phyloP scores from a whole-genome alignment of 1,284 basidiomycete genomes.

The Microbotryum silenes-acaulis region DNA sequence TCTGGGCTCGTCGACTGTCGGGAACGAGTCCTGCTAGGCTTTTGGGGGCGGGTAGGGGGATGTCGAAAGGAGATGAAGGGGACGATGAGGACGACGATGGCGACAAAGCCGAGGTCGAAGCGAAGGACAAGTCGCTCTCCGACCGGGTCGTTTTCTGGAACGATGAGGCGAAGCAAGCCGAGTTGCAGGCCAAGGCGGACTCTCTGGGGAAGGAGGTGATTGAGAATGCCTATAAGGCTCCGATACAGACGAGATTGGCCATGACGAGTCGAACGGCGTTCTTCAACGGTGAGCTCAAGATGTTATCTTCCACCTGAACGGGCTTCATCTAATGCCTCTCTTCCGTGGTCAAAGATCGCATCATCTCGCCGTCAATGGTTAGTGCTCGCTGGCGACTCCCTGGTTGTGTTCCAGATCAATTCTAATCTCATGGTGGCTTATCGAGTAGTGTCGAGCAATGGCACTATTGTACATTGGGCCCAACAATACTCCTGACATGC shows the following conservation, averaged over 20 bases:
- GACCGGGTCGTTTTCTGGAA: constrained; percentile 36
- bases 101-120: constrained; percentile 15
- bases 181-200: constrained; percentile 33
- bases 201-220: constrained; percentile 29
- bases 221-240: constrained; percentile 40
- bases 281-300: constrained; percentile 57
- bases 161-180: constrained; percentile 14
- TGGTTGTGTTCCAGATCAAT: neutral
- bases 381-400: constrained; percentile 37
- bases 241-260: constrained; percentile 75
- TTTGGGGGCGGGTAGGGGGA: neutral
- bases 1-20: constrained; percentile 31
- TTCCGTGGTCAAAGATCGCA: constrained; percentile 36
- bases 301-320: neutral
- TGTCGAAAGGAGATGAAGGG: constrained; percentile 5
- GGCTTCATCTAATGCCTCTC: neutral
- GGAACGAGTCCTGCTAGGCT: constrained; percentile 5
- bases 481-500: constrained; percentile 81
- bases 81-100: constrained; percentile 7
- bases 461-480: constrained; percentile 95
- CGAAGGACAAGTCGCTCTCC: constrained; percentile 44
- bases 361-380: constrained; percentile 86
- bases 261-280: constrained; percentile 95
- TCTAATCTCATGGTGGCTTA: neutral
- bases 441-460: constrained; percentile 86